Percentiles rank a stretch among this genome's conserved stretches.
Evolutionary conservation across 306 rosid genomes (phyloP).

Genomic region (Cicer chorassanicum): DNA sequence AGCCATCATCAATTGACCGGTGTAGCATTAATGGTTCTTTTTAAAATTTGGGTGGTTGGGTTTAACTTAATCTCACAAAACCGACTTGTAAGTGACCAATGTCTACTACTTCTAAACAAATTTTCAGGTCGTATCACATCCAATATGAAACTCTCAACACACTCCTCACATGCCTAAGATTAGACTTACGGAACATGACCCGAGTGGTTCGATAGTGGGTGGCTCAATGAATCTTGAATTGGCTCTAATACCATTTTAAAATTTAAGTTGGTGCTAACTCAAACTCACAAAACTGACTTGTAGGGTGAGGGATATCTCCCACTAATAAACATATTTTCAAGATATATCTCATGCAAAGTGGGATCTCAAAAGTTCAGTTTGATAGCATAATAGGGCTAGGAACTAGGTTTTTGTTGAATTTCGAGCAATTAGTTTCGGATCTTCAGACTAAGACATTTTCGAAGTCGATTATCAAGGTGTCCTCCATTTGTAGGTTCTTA

Average conservation of each 20-base stretch:
- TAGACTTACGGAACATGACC: neutral
- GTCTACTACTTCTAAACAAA: too few species aligned
- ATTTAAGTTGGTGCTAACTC: neutral
- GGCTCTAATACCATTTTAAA: neutral
- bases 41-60: too few species aligned
- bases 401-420: neutral
- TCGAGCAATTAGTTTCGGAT: neutral
- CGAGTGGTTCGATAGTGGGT: too few species aligned
- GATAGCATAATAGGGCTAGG: neutral
- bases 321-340: neutral
- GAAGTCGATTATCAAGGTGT: neutral
- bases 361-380: neutral
- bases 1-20: too few species aligned
- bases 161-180: neutral
- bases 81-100: too few species aligned
- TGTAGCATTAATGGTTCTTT: too few species aligned
- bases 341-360: neutral
- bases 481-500: slow-evolving; percentile 5
- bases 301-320: neutral
- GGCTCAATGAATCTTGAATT: neutral
- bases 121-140: too few species aligned
- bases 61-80: too few species aligned
- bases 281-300: neutral
- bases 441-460: neutral
- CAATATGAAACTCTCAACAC: too few species aligned